Conservation (phyloP, 208 protist species). For the Trypanosoma congolense region DNA sequence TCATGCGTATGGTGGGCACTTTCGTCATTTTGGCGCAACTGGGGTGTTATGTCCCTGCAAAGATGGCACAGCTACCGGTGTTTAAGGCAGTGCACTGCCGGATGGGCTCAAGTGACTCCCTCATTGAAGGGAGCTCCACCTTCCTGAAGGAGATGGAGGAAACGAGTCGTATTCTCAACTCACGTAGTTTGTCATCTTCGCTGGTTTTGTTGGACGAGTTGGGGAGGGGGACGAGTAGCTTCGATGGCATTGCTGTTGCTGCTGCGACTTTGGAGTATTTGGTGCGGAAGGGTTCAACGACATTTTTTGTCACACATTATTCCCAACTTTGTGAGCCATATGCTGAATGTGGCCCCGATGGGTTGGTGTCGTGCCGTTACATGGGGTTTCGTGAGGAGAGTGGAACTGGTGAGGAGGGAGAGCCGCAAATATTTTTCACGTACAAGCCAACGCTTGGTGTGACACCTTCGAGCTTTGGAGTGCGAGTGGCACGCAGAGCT, state of each 20-base stretch:
- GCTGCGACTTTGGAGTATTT: constrained; percentile 90
- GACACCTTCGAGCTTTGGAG: constrained; percentile 87
- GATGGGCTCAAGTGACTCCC: constrained; percentile 92
- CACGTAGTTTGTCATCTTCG: constrained; percentile 55
- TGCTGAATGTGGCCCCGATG: constrained; percentile 4
- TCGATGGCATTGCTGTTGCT: constrained; percentile 93
- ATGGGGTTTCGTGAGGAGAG: constrained; percentile 88
- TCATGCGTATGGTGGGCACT: constrained; percentile 89
- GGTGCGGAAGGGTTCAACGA: constrained; percentile 46
- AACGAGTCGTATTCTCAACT: constrained; percentile 88
- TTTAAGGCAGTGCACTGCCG: constrained; percentile 89
- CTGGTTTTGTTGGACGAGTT: constrained; percentile 97
- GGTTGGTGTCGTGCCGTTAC: constrained; percentile 66
- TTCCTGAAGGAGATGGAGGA: constrained; percentile 97
- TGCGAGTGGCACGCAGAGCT: constrained; percentile 82
- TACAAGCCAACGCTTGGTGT: constrained; percentile 81
- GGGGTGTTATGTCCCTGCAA: constrained; percentile 93
- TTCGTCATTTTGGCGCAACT: constrained; percentile 93
- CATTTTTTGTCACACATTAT: constrained; percentile 96
- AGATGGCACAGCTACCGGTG: constrained; percentile 67
- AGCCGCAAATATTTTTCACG: constrained; percentile 59
- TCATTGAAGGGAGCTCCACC: constrained; percentile 90
- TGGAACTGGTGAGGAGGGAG: constrained; percentile 16
- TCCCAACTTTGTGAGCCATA: constrained; percentile 80
- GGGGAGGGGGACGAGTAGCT: constrained; percentile 92